These are phyloP conservation scores for Gossypium raimondii DNA, from an alignment of 345 rosid genomes.

Conservation along the genomic window DNA sequence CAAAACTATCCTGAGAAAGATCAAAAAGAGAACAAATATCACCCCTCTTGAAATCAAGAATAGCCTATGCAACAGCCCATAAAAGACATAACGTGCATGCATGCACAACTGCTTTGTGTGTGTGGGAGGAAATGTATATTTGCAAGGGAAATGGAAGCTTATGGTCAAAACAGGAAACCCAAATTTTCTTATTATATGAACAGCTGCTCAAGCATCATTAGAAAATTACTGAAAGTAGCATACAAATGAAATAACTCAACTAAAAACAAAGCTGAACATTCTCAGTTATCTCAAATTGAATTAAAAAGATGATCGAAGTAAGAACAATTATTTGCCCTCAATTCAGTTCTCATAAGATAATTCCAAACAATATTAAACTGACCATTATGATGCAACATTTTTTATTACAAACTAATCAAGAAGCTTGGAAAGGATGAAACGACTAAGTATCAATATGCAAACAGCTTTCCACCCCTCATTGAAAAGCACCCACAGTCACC, in stretches of 20 bases:
- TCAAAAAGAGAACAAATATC: background rate
- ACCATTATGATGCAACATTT: background rate
- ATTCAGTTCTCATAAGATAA: no score
- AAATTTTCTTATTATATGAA: background rate
- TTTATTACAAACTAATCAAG: background rate
- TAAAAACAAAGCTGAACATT: no score
- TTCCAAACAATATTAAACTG: background rate
- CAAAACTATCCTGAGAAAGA: conserved; percentile 71
- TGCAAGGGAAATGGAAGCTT: background rate
- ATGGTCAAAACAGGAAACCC: background rate
- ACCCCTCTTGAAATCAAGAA: conserved; percentile 17
- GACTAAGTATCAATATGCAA: background rate
- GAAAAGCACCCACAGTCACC: background rate
- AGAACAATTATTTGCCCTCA: no score
- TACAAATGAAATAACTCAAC: background rate
- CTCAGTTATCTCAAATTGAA: no score
- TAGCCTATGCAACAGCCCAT: background rate
- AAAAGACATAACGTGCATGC: background rate
- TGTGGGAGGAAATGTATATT: background rate
- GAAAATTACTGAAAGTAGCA: background rate
- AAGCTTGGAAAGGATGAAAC: background rate
- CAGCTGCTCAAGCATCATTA: background rate
- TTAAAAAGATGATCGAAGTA: no score
- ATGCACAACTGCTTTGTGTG: background rate
- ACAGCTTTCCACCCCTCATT: background rate